Base-by-base conservation (phyloP, 306 rosid species). In the Hippophae gyantsensis region DNA sequence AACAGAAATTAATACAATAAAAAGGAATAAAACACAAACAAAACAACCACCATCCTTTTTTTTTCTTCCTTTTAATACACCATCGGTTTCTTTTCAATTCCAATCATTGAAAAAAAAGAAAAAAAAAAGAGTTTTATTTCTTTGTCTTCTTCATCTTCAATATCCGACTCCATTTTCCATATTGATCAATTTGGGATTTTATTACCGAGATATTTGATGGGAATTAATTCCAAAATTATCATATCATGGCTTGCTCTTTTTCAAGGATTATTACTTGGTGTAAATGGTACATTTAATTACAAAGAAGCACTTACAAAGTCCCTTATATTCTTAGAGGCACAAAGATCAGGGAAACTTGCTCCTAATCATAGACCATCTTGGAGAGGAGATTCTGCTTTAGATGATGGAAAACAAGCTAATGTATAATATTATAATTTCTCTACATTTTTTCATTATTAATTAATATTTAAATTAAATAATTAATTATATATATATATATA, bases 261-360 rank as follows among this genome's bases (percentile, higher is more conserved):
- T 52, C 72, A 83, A 72, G 81, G 74, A 50, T 60, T 64, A 9
- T 26, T 75, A 12, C 56, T 66, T 40, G 13, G 6, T 6, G 95
- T 81, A 6, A 49, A 73, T 7, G 87, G 78, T 43, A 8, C 27
- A 0, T 46, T 83, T 2, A 62, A 92, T 65, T 92, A 92, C 43
- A 87, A 80, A 60, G 98, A 92, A 11, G 98, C 98, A 26, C 95
- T 92, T 43, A 73, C 82, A 46, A 92, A 85, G 65, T 81, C 98
- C 51, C 52, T 92, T 41, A 67, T 92, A n/a, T 92, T 87, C 78
- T 70, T 87, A 2, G 98, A 92, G 68, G 95, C 95, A 18, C 98
- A 92, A 78, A 64, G 98, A 43, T 92, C 98, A n/a, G 98, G 98
- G n/a, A 92, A 85, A 54, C 89, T 92, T 48, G 96, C 98, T 57